Evolutionary conservation across 2,329 filamentous ascomycete genomes (phyloP), one percentile per base, ranked within the genome.

Genomic region (Diaporthe sp.): DNA sequence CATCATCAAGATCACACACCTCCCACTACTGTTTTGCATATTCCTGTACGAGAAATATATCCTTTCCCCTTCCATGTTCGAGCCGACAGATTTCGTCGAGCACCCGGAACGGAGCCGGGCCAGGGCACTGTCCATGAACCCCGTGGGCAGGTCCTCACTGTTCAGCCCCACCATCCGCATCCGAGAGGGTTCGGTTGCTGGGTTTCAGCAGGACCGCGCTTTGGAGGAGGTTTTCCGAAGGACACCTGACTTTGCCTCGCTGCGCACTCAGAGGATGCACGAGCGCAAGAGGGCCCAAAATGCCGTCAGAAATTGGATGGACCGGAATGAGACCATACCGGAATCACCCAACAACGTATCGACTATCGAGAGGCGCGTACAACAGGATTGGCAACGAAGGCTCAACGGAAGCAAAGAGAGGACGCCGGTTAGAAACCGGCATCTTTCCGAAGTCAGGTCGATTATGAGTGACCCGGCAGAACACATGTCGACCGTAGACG

Each of bases 271-370:
- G 63, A 87, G 89, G 65, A 88, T 89, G 68, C 87, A 90, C 37
- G 92, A 94, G 77, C 89, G 92, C 75, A 90, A 91, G 50, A 93
- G 95, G 81, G 94, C 93, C 1, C 93, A 93, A 77, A 95, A 92
- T 74, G 94, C 94, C 0, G 95, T 98, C 69, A 92, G 93, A 37
- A 92, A 94, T 78, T 98, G 96, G 96, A 98, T 98, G 94, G 94
- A 95, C 58, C 89, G 89, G 76, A 87, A 91, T 73, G 89, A 91
- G 25, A 91, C 85, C 72, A 85, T 84, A 53, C 87, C 82, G 39
- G 83, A 82, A 75, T 85, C 85, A 2, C 82, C 86, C 27, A 82
- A 84, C 6, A 85, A 89, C 76, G 90, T 88, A 84, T 86, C 84
- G 71, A 88, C 83, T 56, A 82, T 87, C 76, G 86, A 88, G 72